Evolutionary conservation across 2,329 filamentous ascomycete genomes (phyloP), one percentile per base, ranked within the genome.

Genomic region (Aspergillus sp.): DNA sequence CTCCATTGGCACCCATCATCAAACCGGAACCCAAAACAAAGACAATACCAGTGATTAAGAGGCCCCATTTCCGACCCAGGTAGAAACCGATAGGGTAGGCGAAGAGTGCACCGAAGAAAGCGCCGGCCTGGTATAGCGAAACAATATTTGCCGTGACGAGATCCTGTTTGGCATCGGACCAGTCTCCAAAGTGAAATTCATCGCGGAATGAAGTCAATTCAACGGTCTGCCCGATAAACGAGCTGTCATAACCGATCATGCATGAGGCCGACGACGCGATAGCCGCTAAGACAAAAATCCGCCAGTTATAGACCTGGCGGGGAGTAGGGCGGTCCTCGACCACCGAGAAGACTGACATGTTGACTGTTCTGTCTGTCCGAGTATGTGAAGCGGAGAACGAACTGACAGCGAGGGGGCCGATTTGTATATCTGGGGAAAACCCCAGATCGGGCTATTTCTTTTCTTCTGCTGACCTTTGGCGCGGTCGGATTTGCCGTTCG

Each of bases 71-170:
- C 19, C 86, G 79, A 23, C 86, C 86, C 52, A 84, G 71, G 62
- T 78, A 86, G 71, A 85, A 82, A 25, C 79, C 82, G 30, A 80
- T 77, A 7, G 73, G 75, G 56, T 86, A 90, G 48, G 82, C 85
- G 50, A 79, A 77, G 37, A 89, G 70, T n/a, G 83, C 81, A 44
- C 88, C 88, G 57, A 91, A 90, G 72, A 93, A 90, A 50, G 86
- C 86, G 50, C 87, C 87, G 7, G 87, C 88, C 67, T 91, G 88
- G 70, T 88, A 90, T 46, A 85, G 80, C 22, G 84, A 89, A 45
- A 90, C 86, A 52, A 90, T 89, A 65, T 90, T 91, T 58, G 83
- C 74, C 60, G 82, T 83, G 43, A 86, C 71, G 3, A 86, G 67
- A 25, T 82, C 77, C 63, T 13, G 57, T 45, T 2, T 65, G 49